These are phyloP conservation scores for Hortiboletus flavorubellus DNA, from an alignment of 768 basidiomycete genomes.

Conservation along the genomic window DNA sequence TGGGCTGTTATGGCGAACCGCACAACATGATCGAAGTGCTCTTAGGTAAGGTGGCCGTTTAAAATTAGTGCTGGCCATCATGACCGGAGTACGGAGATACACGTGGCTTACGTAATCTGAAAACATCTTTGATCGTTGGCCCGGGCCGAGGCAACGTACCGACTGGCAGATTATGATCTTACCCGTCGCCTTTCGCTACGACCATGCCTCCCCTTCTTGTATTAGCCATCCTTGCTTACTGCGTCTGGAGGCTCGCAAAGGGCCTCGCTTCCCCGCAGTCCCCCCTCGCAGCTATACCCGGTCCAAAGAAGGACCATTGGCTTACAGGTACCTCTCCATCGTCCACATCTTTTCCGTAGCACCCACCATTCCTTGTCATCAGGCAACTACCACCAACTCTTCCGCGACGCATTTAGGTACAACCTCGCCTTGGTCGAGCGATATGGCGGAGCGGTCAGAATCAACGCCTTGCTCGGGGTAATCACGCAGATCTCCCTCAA, in stretches of 20 bases:
- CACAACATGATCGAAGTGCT: too few relatives aligned
- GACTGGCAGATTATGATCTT: too few relatives aligned
- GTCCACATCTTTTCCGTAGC: too few relatives aligned
- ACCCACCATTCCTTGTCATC: background rate
- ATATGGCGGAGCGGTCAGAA: slow-evolving; percentile 35
- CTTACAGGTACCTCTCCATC: slow-evolving; percentile 24
- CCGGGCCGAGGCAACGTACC: too few relatives aligned
- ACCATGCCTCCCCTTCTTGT: slow-evolving; percentile 3
- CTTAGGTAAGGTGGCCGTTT: too few relatives aligned
- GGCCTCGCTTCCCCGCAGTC: slow-evolving; percentile 5
- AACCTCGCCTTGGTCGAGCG: slow-evolving; percentile 27
- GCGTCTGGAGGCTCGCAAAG: slow-evolving; percentile 18
- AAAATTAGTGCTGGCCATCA: too few relatives aligned
- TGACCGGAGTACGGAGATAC: background rate
- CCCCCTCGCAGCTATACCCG: slow-evolving; percentile 24
- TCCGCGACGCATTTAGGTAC: slow-evolving; percentile 33
- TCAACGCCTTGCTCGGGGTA: slow-evolving; percentile 37
- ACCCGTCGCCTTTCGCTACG: too few relatives aligned
- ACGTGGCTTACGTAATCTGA: background rate
- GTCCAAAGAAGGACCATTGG: slow-evolving; percentile 36
- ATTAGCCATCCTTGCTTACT: slow-evolving; percentile 4
- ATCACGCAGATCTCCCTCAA: background rate
- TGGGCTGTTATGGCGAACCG: too few relatives aligned
- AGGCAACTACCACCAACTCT: slow-evolving; percentile 34
- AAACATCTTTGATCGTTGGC: too few relatives aligned